phyloP scores from a whole-genome alignment of 805 yeast genomes.

The Kuraishia molischiana region DNA sequence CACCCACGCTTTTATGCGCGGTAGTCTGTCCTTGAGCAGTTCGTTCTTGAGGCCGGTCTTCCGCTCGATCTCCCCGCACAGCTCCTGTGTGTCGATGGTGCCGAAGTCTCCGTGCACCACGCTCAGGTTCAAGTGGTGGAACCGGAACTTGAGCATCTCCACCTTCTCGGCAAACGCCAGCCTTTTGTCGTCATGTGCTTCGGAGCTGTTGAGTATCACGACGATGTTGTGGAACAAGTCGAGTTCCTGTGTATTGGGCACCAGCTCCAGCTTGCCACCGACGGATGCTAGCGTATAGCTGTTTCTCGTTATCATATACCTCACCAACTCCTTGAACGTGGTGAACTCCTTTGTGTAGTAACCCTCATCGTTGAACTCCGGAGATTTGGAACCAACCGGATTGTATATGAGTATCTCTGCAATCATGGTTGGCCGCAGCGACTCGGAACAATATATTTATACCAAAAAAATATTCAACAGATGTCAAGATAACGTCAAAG shows the following conservation, averaged over 20 bases:
- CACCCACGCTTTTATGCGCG: slow-evolving; percentile 30
- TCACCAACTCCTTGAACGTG: slow-evolving; percentile 1
- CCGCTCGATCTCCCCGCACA: background rate
- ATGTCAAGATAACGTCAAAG: too few relatives aligned
- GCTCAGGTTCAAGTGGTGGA: slow-evolving; percentile 17
- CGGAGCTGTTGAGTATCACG: slow-evolving; percentile 10
- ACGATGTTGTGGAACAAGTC: slow-evolving; percentile 14
- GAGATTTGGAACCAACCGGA: background rate
- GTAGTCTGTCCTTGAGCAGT: slow-evolving; percentile 15
- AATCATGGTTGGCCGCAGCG: background rate
- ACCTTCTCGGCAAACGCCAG: slow-evolving; percentile 2
- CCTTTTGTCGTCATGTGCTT: background rate
- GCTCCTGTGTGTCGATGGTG: background rate
- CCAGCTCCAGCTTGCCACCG: slow-evolving; percentile 1
- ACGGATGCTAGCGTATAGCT: background rate
- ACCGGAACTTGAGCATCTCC: slow-evolving; percentile 13
- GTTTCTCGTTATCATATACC: background rate
- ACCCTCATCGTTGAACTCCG: background rate
- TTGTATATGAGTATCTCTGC: background rate
- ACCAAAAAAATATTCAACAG: too few relatives aligned
- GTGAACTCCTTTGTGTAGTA: background rate
- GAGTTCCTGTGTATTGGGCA: slow-evolving; percentile 8
- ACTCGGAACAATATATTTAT: too few relatives aligned
- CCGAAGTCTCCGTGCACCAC: slow-evolving; percentile 4
- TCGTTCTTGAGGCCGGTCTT: background rate